Evolutionary conservation across 345 rosid species (phyloP).

Genomic region (Eucalyptus pauciflora): DNA sequence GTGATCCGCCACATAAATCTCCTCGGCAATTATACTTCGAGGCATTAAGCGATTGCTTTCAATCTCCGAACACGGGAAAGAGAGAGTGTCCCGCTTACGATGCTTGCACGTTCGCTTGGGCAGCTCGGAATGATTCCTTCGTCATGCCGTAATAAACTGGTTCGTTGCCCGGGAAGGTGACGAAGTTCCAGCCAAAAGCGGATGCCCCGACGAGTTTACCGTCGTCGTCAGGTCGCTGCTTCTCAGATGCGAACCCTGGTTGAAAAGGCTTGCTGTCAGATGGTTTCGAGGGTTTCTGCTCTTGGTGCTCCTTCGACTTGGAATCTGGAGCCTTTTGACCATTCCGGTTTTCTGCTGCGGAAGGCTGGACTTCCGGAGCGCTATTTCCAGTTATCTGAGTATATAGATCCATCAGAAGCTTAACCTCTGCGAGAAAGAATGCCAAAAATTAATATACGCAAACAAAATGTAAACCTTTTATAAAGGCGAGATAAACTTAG

Average conservation of each 20-base stretch:
- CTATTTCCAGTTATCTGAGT: conserved; percentile 20
- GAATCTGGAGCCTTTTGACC: conserved; percentile 4
- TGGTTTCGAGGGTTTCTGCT: background rate
- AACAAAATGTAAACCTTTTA: background rate
- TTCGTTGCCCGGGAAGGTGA: conserved; percentile 32
- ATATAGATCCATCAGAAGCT: conserved; percentile 48
- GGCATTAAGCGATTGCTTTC: background rate
- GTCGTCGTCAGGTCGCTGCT: conserved; percentile 14
- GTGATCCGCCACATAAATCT: background rate
- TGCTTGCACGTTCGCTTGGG: conserved; percentile 17
- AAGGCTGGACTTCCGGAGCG: conserved; percentile 13
- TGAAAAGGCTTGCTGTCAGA: conserved; percentile 2
- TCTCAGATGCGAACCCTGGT: background rate
- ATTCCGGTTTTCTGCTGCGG: conserved; percentile 17
- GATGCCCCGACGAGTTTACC: conserved; percentile 51
- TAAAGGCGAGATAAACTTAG: background rate
- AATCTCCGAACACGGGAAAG: background rate
- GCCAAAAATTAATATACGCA: background rate
- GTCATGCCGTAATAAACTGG: conserved; percentile 66
- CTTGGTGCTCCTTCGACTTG: background rate
- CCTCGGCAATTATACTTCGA: background rate
- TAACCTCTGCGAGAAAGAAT: conserved; percentile 37
- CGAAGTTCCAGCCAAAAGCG: conserved; percentile 89
- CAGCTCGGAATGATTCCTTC: conserved; percentile 57
- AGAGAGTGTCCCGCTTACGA: background rate